Evolutionary conservation across 768 basidiomycete genomes (phyloP).

Genomic region (Myochromella boudieri): DNA sequence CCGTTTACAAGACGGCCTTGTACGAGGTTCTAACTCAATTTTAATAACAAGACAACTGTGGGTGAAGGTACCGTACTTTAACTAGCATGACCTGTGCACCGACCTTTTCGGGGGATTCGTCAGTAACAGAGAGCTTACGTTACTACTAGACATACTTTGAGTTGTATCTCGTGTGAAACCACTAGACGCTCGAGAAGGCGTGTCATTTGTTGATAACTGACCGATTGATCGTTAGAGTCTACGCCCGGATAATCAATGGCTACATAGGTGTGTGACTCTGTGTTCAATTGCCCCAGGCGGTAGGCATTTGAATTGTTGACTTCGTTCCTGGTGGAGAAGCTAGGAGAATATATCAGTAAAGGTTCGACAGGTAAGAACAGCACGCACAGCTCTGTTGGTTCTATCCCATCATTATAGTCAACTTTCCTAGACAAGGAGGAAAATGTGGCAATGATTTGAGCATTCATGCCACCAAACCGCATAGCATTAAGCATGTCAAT

Average conservation of each 20-base stretch:
- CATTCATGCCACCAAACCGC: conserved; percentile 68
- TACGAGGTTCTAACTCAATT: conserved; percentile 52
- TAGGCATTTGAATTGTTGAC: conserved; percentile 68
- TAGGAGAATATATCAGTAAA: conserved; percentile 24
- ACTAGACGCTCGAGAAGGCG: conserved; percentile 61
- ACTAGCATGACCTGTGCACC: conserved; percentile 88
- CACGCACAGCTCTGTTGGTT: conserved; percentile 78
- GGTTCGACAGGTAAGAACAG: neutral
- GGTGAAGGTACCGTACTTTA: conserved; percentile 42
- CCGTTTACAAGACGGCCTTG: conserved; percentile 75
- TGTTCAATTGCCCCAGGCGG: conserved; percentile 46
- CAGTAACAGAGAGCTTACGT: conserved; percentile 3
- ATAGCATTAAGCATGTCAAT: conserved; percentile 87
- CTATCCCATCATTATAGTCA: conserved; percentile 67
- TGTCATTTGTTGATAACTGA: conserved; percentile 38
- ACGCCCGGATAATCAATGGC: conserved; percentile 46
- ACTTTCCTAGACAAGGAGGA: conserved; percentile 53
- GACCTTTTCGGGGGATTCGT: conserved; percentile 36
- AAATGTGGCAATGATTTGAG: conserved; percentile 49
- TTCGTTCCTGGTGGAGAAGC: conserved; percentile 69
- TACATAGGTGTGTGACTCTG: conserved; percentile 35
- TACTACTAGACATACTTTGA: conserved; percentile 42
- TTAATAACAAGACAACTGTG: neutral
- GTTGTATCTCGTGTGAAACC: conserved; percentile 41
- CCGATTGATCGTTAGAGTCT: conserved; percentile 39